phyloP scores from a whole-genome alignment of 371 early-diverging fungal species.

The Mortierella sp. region DNA sequence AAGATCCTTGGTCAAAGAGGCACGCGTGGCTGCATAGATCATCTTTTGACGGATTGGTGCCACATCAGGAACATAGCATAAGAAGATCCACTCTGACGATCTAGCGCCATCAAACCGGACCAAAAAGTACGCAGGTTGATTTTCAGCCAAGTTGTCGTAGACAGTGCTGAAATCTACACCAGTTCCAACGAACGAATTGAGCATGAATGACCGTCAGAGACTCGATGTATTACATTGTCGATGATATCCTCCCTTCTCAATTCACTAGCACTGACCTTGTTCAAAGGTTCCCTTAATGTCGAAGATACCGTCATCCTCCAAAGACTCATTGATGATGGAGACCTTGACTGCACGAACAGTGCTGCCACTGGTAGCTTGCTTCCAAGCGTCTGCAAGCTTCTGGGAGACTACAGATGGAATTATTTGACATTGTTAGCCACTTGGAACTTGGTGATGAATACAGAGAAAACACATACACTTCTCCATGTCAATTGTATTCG shows the following conservation, averaged over 20 bases:
- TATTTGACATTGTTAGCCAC: background rate
- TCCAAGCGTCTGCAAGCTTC: slow-evolving; percentile 42
- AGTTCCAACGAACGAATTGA: background rate
- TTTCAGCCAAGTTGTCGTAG: slow-evolving; percentile 62
- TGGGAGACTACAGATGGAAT: slow-evolving; percentile 27
- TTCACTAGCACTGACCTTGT: slow-evolving; percentile 59
- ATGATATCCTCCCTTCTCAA: background rate
- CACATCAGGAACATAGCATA: slow-evolving; percentile 84
- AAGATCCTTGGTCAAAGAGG: slow-evolving; percentile 79
- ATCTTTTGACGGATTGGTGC: slow-evolving; percentile 89
- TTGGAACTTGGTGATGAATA: background rate
- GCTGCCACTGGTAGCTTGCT: slow-evolving; percentile 28
- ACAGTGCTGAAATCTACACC: slow-evolving; percentile 67
- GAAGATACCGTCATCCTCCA: slow-evolving; percentile 61
- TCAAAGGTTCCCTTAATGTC: slow-evolving; percentile 68
- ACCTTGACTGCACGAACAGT: slow-evolving; percentile 53
- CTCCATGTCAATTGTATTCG: background rate
- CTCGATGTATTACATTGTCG: background rate
- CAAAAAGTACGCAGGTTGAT: slow-evolving; percentile 77
- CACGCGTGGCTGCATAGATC: slow-evolving; percentile 88
- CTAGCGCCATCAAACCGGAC: slow-evolving; percentile 72
- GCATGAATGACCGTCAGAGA: background rate
- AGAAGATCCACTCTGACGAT: slow-evolving; percentile 79
- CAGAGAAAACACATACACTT: background rate
- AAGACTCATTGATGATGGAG: slow-evolving; percentile 57